Evolutionary conservation across 306 rosid species (phyloP), one percentile per base, ranked within the genome.

Genomic region (Medicago ruthenica): DNA sequence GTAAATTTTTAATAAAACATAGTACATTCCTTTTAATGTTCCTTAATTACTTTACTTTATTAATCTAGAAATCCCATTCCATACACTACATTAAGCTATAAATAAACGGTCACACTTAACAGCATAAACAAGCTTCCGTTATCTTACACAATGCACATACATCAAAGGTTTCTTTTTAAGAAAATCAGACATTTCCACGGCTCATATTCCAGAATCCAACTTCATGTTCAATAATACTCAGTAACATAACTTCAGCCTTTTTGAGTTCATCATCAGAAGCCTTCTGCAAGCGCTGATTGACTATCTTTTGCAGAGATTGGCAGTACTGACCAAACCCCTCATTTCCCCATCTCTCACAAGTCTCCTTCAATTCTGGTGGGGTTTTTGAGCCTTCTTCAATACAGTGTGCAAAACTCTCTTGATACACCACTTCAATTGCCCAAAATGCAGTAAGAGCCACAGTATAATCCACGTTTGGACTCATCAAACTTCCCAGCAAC

Each of bases 161-260:
- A 27, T n/a, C 17, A 24, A 34, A 42, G 59, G 48, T 59, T 67
- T 74, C 12, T 47, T 65, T 31, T 48, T 20, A 37, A 27, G 60
- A 42, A 24, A 34, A 74, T 71, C 76, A 79, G 42, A 73, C 73
- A 68, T 64, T 73, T 50, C 70, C 83, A 12, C 79, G 40, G 85
- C 88, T 86, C 96, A 93, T 89, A 71, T 87, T 91, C 97, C 97
- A 93, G 66, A 94, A 94, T 5, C 82, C 92, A 68, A 94, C 86
- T 77, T 94, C 98, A 24, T 62, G 85, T 50, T 89, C 92, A 68
- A 92, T 81, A 71, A 94, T 88, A 44, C 79, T 39, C 2, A 88
- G 77, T 3, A 94, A 78, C 1, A 67, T 45, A 9, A 70, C 81
- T 82, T 94, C 95, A 24, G 96, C 88, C 62, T 78, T 86, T 27